Evolutionary conservation across 345 rosid genomes (phyloP), one percentile per base, ranked within the genome.

Genomic region (Aquilaria yunnanensis): DNA sequence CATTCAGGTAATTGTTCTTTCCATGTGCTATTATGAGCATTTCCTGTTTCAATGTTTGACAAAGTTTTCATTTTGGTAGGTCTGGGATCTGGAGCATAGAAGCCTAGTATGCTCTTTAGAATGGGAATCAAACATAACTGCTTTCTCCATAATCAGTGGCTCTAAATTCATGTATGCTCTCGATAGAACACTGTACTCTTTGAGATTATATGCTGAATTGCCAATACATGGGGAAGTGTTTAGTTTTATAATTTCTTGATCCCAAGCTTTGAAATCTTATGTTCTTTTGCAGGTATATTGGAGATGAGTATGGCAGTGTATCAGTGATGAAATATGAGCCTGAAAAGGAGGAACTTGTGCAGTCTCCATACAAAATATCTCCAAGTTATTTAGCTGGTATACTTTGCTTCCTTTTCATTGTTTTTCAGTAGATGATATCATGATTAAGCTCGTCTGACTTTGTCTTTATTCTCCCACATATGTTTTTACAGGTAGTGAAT

Each of bases 61-160:
- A 37, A 52, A 33, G 32, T 57, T 62, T 12, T 60, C 14, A 13
- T 31, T 70, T 75, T 74, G 54, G 58, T 70, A 86, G 93, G 87
- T 87, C 12, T 87, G 90, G 90, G 71, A 80, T 74, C 78, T 84
- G 64, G 86, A 84, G 72, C 75, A 56, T 56, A 72, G 90, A 64
- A 43, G 64, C 62, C 53, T 74, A 14, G 77, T 75, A 33, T 78
- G 73, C 65, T 75, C 67, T 64, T 75, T 78, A 52, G 83, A 67
- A 49, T 87, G 87, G 87, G 80, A 84, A 62, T 78, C 80, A 45
- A 84, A 82, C 70, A 74, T 87, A 51, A 78, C 90, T 52, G 86
- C 88, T 30, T 82, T 87, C 70, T 82, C 88, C 65, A 78, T 78
- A 45, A 70, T 87, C 56, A 55, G 50, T 60, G 81, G 87, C 70